Percentiles rank a stretch among this genome's conserved stretches.
Conservation (phyloP, 2,329 filamentous ascomycete species). For the Botryosphaeria dothidea region DNA sequence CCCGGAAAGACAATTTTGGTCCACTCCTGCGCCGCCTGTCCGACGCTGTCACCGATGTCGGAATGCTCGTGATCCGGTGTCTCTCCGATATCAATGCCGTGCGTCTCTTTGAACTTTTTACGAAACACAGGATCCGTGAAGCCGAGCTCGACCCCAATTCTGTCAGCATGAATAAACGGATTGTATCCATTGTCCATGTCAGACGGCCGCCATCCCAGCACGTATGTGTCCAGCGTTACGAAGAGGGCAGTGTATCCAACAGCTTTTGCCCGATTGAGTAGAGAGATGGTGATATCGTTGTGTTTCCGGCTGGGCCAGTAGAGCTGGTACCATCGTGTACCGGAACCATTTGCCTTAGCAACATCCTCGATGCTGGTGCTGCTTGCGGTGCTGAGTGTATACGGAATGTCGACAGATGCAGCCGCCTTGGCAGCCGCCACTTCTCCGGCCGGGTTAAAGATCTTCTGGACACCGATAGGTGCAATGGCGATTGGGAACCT, state of each 20-base stretch:
- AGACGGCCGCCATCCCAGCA: slow-evolving; percentile 66
- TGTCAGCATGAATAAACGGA: slow-evolving; percentile 48
- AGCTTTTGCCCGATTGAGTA: slow-evolving; percentile 62
- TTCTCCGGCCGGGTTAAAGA: slow-evolving; percentile 68
- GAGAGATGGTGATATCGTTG: slow-evolving; percentile 64
- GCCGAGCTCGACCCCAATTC: slow-evolving; percentile 41
- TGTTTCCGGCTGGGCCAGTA: slow-evolving; percentile 70
- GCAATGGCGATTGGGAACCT: slow-evolving; percentile 47
- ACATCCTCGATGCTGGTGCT: slow-evolving; percentile 67
- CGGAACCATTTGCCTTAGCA: slow-evolving; percentile 57
- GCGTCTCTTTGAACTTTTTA: slow-evolving; percentile 32
- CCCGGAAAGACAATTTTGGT: slow-evolving; percentile 37
- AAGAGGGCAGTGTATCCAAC: slow-evolving; percentile 67
- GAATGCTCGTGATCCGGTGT: slow-evolving; percentile 35
- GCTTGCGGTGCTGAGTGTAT: slow-evolving; percentile 67
- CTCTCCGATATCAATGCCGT: slow-evolving; percentile 34
- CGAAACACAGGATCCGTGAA: slow-evolving; percentile 41
- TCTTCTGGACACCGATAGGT: slow-evolving; percentile 68
- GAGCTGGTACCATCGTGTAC: slow-evolving; percentile 70
- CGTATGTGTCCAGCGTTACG: slow-evolving; percentile 72
- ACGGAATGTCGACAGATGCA: slow-evolving; percentile 62
- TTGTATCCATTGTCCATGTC: slow-evolving; percentile 66
- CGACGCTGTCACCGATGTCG: not conserved
- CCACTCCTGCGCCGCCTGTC: slow-evolving; percentile 32
- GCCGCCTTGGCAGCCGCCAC: slow-evolving; percentile 65